Evolutionary conservation across 2,329 filamentous ascomycete species (phyloP).

Genomic region (Alternaria ventricosa): DNA sequence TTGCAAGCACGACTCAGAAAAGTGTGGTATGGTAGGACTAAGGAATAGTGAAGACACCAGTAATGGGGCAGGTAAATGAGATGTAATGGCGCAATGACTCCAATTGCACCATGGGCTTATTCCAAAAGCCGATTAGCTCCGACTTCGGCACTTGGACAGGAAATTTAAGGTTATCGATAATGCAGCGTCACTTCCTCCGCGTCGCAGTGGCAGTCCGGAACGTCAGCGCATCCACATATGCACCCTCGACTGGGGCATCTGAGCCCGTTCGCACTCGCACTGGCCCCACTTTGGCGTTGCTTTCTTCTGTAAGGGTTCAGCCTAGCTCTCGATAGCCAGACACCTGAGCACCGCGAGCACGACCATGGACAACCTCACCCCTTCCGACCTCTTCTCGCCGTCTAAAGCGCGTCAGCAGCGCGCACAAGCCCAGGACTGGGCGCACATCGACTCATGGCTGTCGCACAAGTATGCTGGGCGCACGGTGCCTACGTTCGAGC

Average conservation of each 20-base stretch:
- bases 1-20: not conserved
- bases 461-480: constrained; percentile 68
- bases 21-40: not conserved
- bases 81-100: constrained; percentile 18
- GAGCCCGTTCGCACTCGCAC: not conserved
- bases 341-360: constrained; percentile 4
- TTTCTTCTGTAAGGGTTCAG: not conserved
- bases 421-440: constrained; percentile 88
- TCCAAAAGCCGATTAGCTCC: constrained; percentile 29
- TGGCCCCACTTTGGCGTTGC: constrained; percentile 7
- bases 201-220: constrained; percentile 13
- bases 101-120: constrained; percentile 16
- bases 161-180: constrained; percentile 47
- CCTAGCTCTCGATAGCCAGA: not conserved
- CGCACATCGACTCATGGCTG: constrained; percentile 85
- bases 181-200: constrained; percentile 15
- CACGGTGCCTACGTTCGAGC: constrained; percentile 77
- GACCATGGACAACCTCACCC: constrained; percentile 46
- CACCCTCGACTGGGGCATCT: constrained; percentile 3
- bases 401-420: constrained; percentile 75
- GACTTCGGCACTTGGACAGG: constrained; percentile 38
- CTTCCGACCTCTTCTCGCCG: constrained; percentile 62
- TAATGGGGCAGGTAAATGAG: constrained; percentile 5
- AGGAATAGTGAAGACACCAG: not conserved
- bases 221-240: constrained; percentile 3